Conservation (phyloP, 805 yeast genomes). For the Nematodospora valgi region DNA sequence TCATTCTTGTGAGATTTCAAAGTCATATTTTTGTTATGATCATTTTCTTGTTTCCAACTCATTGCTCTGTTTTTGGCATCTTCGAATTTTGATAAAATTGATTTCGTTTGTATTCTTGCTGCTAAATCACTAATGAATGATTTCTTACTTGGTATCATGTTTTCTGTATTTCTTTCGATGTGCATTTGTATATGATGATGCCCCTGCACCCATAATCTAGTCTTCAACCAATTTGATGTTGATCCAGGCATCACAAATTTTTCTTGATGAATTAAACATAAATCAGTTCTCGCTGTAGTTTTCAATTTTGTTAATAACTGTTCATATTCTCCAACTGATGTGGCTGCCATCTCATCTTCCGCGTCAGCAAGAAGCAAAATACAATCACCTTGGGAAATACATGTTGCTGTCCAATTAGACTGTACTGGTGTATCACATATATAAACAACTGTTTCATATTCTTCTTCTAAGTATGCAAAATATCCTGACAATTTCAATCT, state of each 20-base stretch:
- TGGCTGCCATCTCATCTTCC: slow-evolving; percentile 47
- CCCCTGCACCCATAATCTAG: slow-evolving; percentile 84
- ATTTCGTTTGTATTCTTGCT: slow-evolving; percentile 30
- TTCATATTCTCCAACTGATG: slow-evolving; percentile 84
- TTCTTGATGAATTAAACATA: slow-evolving; percentile 81
- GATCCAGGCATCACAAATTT: slow-evolving; percentile 80
- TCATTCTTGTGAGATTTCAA: slow-evolving; percentile 69
- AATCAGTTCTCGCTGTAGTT: slow-evolving; percentile 84
- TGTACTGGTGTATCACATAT: slow-evolving; percentile 81
- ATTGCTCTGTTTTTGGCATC: slow-evolving; percentile 29
- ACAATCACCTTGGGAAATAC: slow-evolving; percentile 94
- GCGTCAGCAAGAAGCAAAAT: slow-evolving; percentile 88
- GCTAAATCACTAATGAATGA: slow-evolving; percentile 33
- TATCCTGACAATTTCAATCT: slow-evolving; percentile 83
- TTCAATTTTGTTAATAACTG: slow-evolving; percentile 66
- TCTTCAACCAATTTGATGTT: slow-evolving; percentile 80
- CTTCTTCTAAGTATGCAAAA: slow-evolving; percentile 87
- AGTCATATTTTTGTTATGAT: slow-evolving; percentile 15
- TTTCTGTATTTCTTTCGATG: slow-evolving; percentile 13
- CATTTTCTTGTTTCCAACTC: slow-evolving; percentile 20
- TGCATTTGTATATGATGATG: slow-evolving; percentile 89
- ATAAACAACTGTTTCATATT: slow-evolving; percentile 82
- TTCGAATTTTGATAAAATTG: slow-evolving; percentile 28
- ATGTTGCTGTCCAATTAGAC: slow-evolving; percentile 88
- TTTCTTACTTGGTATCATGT: slow-evolving; percentile 10